Evolutionary conservation across 1,139 yeast genomes (phyloP).

Genomic region (Spencermartinsiella ligniputridi): DNA sequence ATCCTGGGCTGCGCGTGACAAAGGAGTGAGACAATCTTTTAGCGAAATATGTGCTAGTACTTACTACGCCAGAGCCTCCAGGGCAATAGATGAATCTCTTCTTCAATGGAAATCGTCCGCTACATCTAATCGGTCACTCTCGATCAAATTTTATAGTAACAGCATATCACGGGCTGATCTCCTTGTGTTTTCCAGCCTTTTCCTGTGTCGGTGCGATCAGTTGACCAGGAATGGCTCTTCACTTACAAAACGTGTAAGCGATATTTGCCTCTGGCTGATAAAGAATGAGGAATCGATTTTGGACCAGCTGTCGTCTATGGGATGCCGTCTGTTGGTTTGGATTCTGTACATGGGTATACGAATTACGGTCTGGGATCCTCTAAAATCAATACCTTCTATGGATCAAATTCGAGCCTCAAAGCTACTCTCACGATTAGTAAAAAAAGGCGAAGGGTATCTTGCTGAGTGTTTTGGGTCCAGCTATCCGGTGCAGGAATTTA

Average conservation of each 20-base stretch:
- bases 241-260: constrained; percentile 1
- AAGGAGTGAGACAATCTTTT: background rate
- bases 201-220: constrained; percentile 2
- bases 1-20: constrained; percentile 3
- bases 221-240: constrained; percentile 1
- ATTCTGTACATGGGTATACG: constrained; percentile 4
- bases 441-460: constrained; percentile 2
- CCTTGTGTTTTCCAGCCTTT: constrained; percentile 1
- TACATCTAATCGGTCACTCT: background rate
- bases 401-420: constrained; percentile 1
- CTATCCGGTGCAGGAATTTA: constrained; percentile 3
- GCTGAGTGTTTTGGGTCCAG: constrained; percentile 2
- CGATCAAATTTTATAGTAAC: background rate
- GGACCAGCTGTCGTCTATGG: constrained; percentile 1
- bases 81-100: background rate
- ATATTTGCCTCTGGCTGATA: constrained; percentile 2
- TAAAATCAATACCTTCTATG: background rate
- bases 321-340: constrained; percentile 6
- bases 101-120: background rate
- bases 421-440: background rate
- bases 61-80: constrained; percentile 1
- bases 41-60: background rate
- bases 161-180: constrained; percentile 1
- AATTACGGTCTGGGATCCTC: constrained; percentile 4
- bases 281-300: background rate